phyloP scores from a whole-genome alignment of 805 yeast species.

The baker's yeast (Saccharomyces cerevisiae) region DNA sequence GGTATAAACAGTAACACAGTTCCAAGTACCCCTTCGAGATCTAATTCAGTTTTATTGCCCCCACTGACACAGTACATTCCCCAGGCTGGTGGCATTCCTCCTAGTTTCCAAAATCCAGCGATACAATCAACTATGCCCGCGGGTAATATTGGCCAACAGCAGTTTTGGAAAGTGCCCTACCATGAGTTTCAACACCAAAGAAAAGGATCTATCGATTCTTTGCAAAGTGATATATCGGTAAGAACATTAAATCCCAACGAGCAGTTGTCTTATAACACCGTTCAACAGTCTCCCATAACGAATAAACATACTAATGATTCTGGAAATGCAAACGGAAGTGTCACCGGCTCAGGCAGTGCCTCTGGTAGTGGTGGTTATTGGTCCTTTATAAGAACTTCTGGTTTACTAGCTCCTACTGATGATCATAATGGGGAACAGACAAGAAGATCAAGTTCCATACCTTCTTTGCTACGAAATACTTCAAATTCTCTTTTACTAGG shows the following conservation, averaged over 20 bases:
- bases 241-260: conserved; percentile 15
- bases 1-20: not conserved
- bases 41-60: conserved; percentile 23
- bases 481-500: conserved; percentile 11
- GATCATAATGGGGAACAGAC: conserved; percentile 13
- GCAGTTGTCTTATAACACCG: conserved; percentile 13
- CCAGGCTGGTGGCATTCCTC: conserved; percentile 1
- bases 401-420: conserved; percentile 6
- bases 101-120: not conserved
- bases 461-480: conserved; percentile 20
- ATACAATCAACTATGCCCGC: not conserved
- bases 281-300: conserved; percentile 1
- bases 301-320: conserved; percentile 1
- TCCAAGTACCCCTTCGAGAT: conserved; percentile 12
- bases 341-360: conserved; percentile 2
- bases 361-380: conserved; percentile 13
- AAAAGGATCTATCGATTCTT: conserved; percentile 27
- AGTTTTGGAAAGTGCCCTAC: conserved; percentile 32
- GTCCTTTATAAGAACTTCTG: conserved; percentile 15
- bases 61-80: conserved; percentile 27
- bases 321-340: conserved; percentile 2
- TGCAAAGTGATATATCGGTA: conserved; percentile 25
- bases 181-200: conserved; percentile 28
- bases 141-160: conserved; percentile 19
- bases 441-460: conserved; percentile 24